Evolutionary conservation across 2,329 filamentous ascomycete genomes (phyloP), one percentile per base, ranked within the genome.

Genomic region (Grosmannia penicillata): DNA sequence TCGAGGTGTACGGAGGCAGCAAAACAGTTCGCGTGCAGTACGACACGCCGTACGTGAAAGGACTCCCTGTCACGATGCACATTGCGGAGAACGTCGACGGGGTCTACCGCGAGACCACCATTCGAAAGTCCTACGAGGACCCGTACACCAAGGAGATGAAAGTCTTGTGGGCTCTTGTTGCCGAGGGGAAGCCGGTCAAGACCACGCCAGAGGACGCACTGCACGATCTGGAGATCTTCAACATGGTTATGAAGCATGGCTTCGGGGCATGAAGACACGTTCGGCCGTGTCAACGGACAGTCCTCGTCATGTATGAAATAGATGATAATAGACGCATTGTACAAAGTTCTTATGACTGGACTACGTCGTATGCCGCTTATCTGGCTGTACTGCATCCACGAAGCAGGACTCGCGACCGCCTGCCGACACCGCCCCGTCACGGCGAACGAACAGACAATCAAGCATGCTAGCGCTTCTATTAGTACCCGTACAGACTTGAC

Each of bases 31-130:
- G 56, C 2, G 57, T 78, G 10, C 49, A 66, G 28, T 74, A 69
- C 45, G 69, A 77, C 39, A 67, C 69, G 1, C 72, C 72, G 0
- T 74, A 66, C 40, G 57, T 73, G n/a, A 72, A 71, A 45, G 70
- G 63, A 0, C 51, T 72, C 1, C 65, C 66, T 0, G 64, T 70
- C 21, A 63, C 56, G 7, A 61, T 74, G 39, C 53, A 51, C 1
- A 53, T 72, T 7, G 48, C 57, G 6, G 68, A 73, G 34, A 55
- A 55, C 9, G 37, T 41, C 18, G 34, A 37, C 27, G 34, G 34
- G 25, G 54, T 51, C n/a, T 63, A 55, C 29, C 53, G 57, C 35
- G 61, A 63, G 44, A 50, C 53, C 3, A 52, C 42, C 2, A 49
- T 68, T 4, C 49, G 61, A 24, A 58, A 54, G 28, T 64, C 63